Base-by-base conservation (phyloP, 2,329 filamentous ascomycete genomes). In the Cladosporium sp. region DNA sequence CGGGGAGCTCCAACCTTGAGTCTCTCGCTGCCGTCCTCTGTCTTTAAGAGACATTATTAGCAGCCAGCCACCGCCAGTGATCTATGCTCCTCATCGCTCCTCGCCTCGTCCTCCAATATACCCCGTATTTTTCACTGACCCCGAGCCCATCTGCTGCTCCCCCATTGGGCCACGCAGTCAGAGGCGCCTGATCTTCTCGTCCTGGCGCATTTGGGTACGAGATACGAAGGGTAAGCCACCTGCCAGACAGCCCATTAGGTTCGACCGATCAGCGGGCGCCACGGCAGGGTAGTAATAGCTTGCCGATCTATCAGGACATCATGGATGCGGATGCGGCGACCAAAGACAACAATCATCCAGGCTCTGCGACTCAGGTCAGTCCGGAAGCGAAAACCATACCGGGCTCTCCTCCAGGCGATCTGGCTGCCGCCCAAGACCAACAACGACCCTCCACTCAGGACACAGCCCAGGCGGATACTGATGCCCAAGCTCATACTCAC, bases 161-260 rank as follows among this genome's bases (percentile, higher is more conserved):
- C 30, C 45, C 36, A 39, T 39, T 15, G 36, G 36, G 19, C 45
- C 38, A 33, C 43, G 35, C 35, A 30, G 32, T 25, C 33, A 38
- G 35, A 29, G 35, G 43, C 43, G 43, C 36, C 25, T 22, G 12
- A n/a, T 19, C n/a, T 13, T 7, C 11, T 15, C 13, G 9, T 12
- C 20, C 38, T 40, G 19, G 19, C 38, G 12, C 15, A 15, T 18
- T 11, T 20, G 32, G 22, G 22, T 27, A 27, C 22, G 22, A 27
- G 22, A 40, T 15, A 27, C 38, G 20, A 40, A 40, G 20, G 19
- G 32, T 36, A 33, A 48, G 45, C 45, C 45, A 48, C 45, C 45
- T 33, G 36, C 25, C 27, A 35, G 32, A 35, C n/a, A 35, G 32
- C 32, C 22, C 22, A 27, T 27, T 35, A 35, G 32, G 12, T 16